These are phyloP conservation scores for Sporisorium scitamineum DNA, from an alignment of 1,284 basidiomycete genomes.

Conservation along the genomic window DNA sequence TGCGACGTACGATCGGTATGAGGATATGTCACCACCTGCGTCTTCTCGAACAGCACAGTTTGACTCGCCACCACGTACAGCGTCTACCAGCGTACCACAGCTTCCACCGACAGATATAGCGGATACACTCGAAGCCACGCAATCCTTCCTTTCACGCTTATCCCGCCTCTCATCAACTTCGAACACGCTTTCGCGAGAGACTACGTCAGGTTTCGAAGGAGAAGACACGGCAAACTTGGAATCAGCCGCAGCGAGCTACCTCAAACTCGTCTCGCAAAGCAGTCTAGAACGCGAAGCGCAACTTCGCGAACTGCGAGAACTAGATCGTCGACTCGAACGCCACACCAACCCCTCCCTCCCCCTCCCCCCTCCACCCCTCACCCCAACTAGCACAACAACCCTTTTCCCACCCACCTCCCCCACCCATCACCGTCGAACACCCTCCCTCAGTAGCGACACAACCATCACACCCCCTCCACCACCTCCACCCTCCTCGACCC, in stretches of 20 bases:
- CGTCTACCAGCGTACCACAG: background rate
- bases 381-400: background rate
- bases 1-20: background rate
- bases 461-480: conserved; percentile 6
- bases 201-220: background rate
- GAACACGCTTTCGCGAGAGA: background rate
- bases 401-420: background rate
- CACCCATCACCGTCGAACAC: background rate
- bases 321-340: conserved; percentile 19
- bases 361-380: background rate
- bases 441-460: background rate
- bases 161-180: conserved; percentile 1
- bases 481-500: background rate
- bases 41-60: too few relatives aligned
- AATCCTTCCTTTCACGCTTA: conserved; percentile 11
- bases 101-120: background rate
- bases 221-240: conserved; percentile 38
- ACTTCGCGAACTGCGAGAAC: conserved; percentile 46
- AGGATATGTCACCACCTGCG: background rate
- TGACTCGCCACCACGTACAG: too few relatives aligned
- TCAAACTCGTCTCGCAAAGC: conserved; percentile 34
- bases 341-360: too few relatives aligned
- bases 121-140: conserved; percentile 1
- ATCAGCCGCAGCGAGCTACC: conserved; percentile 10
- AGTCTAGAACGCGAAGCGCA: conserved; percentile 38